Conservation (phyloP, 1,139 yeast genomes). For the Protomyces arabidopsidicola region DNA sequence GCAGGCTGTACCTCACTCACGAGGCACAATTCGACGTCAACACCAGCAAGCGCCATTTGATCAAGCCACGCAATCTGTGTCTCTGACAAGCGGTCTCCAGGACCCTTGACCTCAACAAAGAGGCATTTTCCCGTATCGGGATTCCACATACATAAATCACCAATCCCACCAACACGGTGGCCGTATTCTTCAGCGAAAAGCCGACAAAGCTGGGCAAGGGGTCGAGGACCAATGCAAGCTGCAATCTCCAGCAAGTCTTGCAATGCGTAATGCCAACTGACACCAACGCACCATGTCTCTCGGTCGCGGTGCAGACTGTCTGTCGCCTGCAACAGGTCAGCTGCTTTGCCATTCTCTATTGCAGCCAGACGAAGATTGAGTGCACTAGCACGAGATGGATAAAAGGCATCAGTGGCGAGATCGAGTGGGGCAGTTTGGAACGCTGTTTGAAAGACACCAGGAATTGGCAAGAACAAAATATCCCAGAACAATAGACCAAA, state of each 20-base stretch:
- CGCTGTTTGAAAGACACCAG: constrained; percentile 38
- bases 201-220: constrained; percentile 36
- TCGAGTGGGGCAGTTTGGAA: constrained; percentile 41
- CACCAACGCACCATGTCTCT: constrained; percentile 37
- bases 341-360: constrained; percentile 29
- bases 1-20: constrained; percentile 20
- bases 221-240: constrained; percentile 36
- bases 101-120: constrained; percentile 42
- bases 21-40: constrained; percentile 41
- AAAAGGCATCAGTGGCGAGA: constrained; percentile 35
- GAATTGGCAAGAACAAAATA: constrained; percentile 36
- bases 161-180: constrained; percentile 40
- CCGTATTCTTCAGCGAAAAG: constrained; percentile 38
- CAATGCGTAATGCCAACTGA: constrained; percentile 39
- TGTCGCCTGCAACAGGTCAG: constrained; percentile 26
- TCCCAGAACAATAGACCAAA: constrained; percentile 40
- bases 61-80: constrained; percentile 43
- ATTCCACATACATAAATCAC: constrained; percentile 42
- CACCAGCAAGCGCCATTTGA: constrained; percentile 36
- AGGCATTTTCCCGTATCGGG: constrained; percentile 31
- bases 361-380: constrained; percentile 31
- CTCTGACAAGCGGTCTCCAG: constrained; percentile 42
- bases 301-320: constrained; percentile 29
- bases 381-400: constrained; percentile 30
- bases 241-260: constrained; percentile 36